Base-by-base conservation (phyloP, 306 rosid species). In the Pyrus betulifolia region DNA sequence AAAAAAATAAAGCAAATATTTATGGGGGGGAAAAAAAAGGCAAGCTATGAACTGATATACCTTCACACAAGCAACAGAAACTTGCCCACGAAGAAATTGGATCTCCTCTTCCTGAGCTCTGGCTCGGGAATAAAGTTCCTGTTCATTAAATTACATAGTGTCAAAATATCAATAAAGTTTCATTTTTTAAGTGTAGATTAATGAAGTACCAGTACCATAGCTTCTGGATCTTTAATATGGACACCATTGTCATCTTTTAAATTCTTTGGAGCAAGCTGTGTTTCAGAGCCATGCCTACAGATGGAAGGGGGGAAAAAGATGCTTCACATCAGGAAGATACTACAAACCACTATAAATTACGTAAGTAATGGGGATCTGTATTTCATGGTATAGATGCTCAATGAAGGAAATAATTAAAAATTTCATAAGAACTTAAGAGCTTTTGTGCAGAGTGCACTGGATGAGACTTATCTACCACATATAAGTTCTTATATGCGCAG, bases 101-200 rank as follows among this genome's bases (percentile, higher is more conserved):
- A 95, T 92, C 91, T 92, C 98, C 79, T 85, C 90, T 87, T 89
- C 97, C 80, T 89, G 93, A 4, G 42, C 83, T 84, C 76, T 87
- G 78, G 89, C 90, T 76, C 71, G 88, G 57, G 97, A 87, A 75
- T 70, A 77, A 71, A 95, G 91, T 78, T 92, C 97, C 98, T 95
- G 79, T 69, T 79, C 68, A 79, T 71, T 75, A 82, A 79, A 21
- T 79, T 71, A 67, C 61, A 59, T 22, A 77, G 78, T 65, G 63
- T 82, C 42, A 54, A 80, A 72, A 76, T 62, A 76, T 75, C 74
- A 54, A 55, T 59, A 42, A 57, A 73, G 57, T 44, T 80, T 72
- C 76, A 66, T 52, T 31, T 70, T 67, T 42, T 42, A 63, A 33
- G 54, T 78, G 35, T 70, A 60, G 82, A 79, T 17, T 55, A 45